Base-by-base conservation (phyloP, 495 filamentous ascomycete genomes). In the Mytilinidion resinicola region DNA sequence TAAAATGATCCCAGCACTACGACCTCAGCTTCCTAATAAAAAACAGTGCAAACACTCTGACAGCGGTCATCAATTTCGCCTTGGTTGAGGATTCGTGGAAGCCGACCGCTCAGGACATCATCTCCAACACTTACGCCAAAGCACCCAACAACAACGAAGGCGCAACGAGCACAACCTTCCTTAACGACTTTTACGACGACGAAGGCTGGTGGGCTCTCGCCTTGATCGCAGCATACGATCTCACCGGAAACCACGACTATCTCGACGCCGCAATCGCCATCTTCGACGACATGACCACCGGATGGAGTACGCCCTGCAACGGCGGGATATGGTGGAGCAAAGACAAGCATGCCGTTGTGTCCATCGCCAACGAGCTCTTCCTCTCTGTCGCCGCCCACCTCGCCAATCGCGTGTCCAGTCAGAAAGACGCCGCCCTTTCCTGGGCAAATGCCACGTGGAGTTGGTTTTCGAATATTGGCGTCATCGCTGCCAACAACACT, bases 391-490 rank as follows among this genome's bases (percentile, higher is more conserved):
- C 65, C 17, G 65, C 65, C 9, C 64, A 67, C 61, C 80, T 91
- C n/a, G 85, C 85, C 33, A 88, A 87, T 67, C 81, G 87, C 11
- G 75, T 83, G 0, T 8, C 38, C 5, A 44, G 10, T 6, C 60
- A 71, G 0, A 81, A 78, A 61, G 57, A 69, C 6, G 72, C 79
- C 21, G 89, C 86, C 67, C 65, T 82, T 6, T 55, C 74, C 53
- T 81, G 79, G 61, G 87, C 86, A 8, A 55, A 71, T 49, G 67
- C 71, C 8, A 71, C 83, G 61, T 89, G 85, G 84, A 63, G 75
- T 19, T 92, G 87, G 87, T 89, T 92, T 71, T 71, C 77, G 46
- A 57, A 68, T 14, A 79, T 77, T 50, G 84, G 82, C 1, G 77
- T 92, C 70, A 85, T 90, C 58, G 88, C 85, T 60, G 33, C 67